Base-by-base conservation (phyloP, 306 rosid genomes). In the Vigna nakashimae region DNA sequence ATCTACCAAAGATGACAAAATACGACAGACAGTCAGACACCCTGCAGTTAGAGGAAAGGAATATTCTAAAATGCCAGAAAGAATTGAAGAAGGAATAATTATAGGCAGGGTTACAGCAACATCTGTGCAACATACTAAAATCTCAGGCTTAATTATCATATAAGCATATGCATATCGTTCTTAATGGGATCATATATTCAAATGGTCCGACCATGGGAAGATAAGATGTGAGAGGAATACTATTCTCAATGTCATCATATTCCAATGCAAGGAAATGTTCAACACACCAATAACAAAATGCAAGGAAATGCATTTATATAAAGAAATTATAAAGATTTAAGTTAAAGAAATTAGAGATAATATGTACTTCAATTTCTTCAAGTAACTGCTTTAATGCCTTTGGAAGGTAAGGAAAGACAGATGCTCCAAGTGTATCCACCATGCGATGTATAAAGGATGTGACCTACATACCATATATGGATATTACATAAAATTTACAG, bases 391-490 rank as follows among this genome's bases (percentile, higher is more conserved):
- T 94, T 82, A 92, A 56, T 66, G 98, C 98, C 89, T 87, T 95
- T 14, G 98, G 98, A 67, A 95, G 96, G 88, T 82, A 95, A 5
- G 99, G 99, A 80, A 95, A 87, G 48, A 95, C 97, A 75, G 92
- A 91, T 77, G 89, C 78, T 36, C 99, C 99, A 42, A 95, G 83
- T 49, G 96, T 92, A 16, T 92, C 99, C 75, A 95, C 98, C 99
- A 95, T 95, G 46, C 99, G 98, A 74, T 95, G 99, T 85, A 95
- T 85, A 85, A 92, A 95, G 62, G 99, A 95, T 1, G 92, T 93
- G 51, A 95, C 98, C 99, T 95, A 71, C 79, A 83, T 65, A 59
- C 72, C 76, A 75, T 13, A 52, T 22, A 65, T 12, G 59, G 71
- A 56, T 63, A 75, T 87, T 62, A 81, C 77, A 58, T 74, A 69